These are phyloP conservation scores for Cryptococcus deneoformans DNA, from an alignment of 1,284 basidiomycete species.

Conservation along the genomic window DNA sequence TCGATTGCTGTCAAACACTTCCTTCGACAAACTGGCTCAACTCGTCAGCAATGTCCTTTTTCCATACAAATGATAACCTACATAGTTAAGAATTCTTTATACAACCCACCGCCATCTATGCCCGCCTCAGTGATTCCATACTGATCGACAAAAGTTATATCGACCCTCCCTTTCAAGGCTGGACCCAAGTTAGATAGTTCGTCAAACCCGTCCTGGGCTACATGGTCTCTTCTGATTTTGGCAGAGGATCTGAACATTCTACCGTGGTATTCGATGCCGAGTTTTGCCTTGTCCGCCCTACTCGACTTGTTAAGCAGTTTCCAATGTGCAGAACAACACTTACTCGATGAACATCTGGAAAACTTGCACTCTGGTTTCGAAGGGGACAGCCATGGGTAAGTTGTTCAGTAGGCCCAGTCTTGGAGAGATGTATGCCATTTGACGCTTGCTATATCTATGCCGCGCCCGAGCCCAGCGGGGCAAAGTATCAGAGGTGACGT, in stretches of 20 bases:
- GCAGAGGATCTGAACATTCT: conserved; percentile 43
- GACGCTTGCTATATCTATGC: conserved; percentile 61
- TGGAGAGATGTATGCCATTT: conserved; percentile 72
- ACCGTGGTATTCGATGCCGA: conserved; percentile 32
- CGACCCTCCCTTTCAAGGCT: conserved; percentile 72
- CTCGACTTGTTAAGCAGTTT: neutral
- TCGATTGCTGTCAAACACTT: conserved; percentile 91
- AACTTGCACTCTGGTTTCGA: conserved; percentile 82
- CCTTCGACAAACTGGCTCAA: conserved; percentile 67
- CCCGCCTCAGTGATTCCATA: conserved; percentile 42
- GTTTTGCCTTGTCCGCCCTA: conserved; percentile 39
- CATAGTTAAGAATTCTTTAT: conserved; percentile 93
- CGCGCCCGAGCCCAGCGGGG: conserved; percentile 35
- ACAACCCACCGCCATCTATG: conserved; percentile 88
- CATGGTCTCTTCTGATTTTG: conserved; percentile 66
- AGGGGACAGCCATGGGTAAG: conserved; percentile 95
- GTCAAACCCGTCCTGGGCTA: conserved; percentile 83
- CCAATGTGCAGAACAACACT: conserved; percentile 6
- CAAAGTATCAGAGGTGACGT: conserved; percentile 13
- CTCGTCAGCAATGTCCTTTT: neutral
- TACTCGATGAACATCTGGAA: conserved; percentile 74
- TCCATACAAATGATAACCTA: conserved; percentile 26
- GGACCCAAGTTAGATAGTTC: conserved; percentile 63
- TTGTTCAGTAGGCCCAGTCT: conserved; percentile 90
- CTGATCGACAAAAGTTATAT: conserved; percentile 89